phyloP scores from a whole-genome alignment of 2,329 filamentous ascomycete genomes.

The Fusarium tanahbumbuense region DNA sequence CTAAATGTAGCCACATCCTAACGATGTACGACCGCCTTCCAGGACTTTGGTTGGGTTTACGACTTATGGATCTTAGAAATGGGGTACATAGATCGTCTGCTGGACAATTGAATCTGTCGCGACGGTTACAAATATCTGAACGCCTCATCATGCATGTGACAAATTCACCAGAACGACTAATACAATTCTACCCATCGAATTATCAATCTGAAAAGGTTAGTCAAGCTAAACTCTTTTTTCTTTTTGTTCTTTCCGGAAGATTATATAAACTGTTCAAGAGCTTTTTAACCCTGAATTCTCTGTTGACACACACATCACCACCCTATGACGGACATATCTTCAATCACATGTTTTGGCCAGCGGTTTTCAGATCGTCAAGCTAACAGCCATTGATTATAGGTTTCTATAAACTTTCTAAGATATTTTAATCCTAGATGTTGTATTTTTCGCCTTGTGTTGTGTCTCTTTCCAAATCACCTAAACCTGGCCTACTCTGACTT shows the following conservation, averaged over 20 bases:
- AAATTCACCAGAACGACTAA: constrained; percentile 34
- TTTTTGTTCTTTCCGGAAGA: constrained; percentile 58
- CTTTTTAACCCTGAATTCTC: constrained; percentile 75
- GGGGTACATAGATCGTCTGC: constrained; percentile 62
- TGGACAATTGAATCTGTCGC: constrained; percentile 55
- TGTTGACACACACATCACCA: constrained; percentile 70
- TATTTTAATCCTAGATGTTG: constrained; percentile 24
- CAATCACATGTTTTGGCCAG: constrained; percentile 37
- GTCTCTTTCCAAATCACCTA: neutral
- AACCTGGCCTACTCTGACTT: neutral
- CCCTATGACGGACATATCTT: constrained; percentile 63
- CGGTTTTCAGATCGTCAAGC: constrained; percentile 52
- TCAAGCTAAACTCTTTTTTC: constrained; percentile 37
- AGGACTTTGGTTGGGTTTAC: constrained; percentile 59
- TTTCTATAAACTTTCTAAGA: constrained; percentile 18
- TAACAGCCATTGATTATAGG: constrained; percentile 50
- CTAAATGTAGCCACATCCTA: constrained; percentile 57
- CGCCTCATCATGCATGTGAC: constrained; percentile 38
- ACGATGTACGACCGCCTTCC: constrained; percentile 56
- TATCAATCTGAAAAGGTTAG: constrained; percentile 58
- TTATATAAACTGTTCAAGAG: constrained; percentile 68
- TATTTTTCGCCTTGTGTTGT: constrained; percentile 27
- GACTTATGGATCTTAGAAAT: constrained; percentile 55
- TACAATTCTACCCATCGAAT: constrained; percentile 15
- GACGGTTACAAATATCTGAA: constrained; percentile 49